A percentile compares a stretch with the other conserved stretches of the same genome.
Conservation (phyloP, 768 basidiomycete species). For the Leccinum variicolor region DNA sequence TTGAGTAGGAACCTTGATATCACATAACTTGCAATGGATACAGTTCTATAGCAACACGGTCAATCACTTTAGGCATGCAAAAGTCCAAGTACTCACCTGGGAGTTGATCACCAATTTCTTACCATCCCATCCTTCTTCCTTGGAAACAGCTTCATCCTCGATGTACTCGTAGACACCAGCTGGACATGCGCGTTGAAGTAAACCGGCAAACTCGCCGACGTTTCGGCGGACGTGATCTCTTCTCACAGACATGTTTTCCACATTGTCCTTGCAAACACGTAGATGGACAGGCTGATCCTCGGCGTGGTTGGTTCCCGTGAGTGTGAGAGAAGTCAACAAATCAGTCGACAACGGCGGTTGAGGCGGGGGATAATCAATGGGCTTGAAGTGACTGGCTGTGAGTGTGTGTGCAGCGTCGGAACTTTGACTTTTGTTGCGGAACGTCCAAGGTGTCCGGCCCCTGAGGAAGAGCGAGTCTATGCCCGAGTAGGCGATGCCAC, state of each 20-base stretch:
- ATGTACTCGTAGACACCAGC: constrained; percentile 98
- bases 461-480: constrained; percentile 81
- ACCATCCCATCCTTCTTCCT: constrained; percentile 63
- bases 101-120: constrained; percentile 95
- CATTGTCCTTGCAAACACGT: constrained; percentile 47
- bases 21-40: constrained; percentile 93
- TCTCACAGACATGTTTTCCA: constrained; percentile 44
- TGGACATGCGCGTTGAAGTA: constrained; percentile 89
- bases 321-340: constrained; percentile 81
- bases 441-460: constrained; percentile 91
- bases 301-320: constrained; percentile 95
- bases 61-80: background rate
- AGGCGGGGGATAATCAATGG: constrained; percentile 83
- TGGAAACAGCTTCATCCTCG: constrained; percentile 53
- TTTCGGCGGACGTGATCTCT: constrained; percentile 73
- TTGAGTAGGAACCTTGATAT: constrained; percentile 94
- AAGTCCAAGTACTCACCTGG: constrained; percentile 52
- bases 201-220: constrained; percentile 75
- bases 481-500: constrained; percentile 87
- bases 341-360: constrained; percentile 92
- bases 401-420: constrained; percentile 73
- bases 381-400: constrained; percentile 59
- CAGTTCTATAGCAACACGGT: constrained; percentile 55
- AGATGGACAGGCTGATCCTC: constrained; percentile 95
- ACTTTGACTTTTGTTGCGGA: constrained; percentile 54